Evolutionary conservation across 768 basidiomycete genomes (phyloP).

Genomic region (Agaricus sinodeliciosus): DNA sequence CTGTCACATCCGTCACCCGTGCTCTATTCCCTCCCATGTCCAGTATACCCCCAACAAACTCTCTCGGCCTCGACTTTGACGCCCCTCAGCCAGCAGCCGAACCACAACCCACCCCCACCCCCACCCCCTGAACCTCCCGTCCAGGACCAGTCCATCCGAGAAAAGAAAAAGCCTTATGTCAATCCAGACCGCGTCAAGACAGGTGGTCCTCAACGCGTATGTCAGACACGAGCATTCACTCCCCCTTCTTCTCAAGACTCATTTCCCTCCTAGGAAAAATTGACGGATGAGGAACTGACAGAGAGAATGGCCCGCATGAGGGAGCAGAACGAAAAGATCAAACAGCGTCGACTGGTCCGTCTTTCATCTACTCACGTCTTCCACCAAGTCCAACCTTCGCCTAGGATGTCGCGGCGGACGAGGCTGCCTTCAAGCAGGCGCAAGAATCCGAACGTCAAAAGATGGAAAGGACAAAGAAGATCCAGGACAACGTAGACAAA

Average conservation of each 20-base stretch:
- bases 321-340: constrained; percentile 73
- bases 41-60: constrained; percentile 38
- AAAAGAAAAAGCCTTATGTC: constrained; percentile 70
- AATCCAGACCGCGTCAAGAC: constrained; percentile 84
- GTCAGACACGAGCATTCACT: constrained; percentile 12
- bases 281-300: constrained; percentile 57
- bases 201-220: constrained; percentile 66
- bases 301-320: constrained; percentile 66
- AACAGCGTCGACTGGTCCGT: constrained; percentile 56
- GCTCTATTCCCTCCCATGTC: constrained; percentile 25
- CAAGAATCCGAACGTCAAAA: constrained; percentile 59
- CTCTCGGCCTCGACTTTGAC: constrained; percentile 66
- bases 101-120: constrained; percentile 8
- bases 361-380: constrained; percentile 5
- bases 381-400: not conserved
- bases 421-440: constrained; percentile 68
- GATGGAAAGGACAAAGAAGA: constrained; percentile 50
- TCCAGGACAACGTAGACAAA: constrained; percentile 63
- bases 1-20: constrained; percentile 12
- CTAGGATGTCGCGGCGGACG: constrained; percentile 77
- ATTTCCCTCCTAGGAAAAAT: constrained; percentile 47
- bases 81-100: constrained; percentile 20
- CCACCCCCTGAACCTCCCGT: constrained; percentile 14
- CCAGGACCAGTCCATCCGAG: constrained; percentile 20
- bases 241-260: not conserved